Percentiles rank a stretch among this genome's conserved stretches.
Evolutionary conservation across 352 stramenopile species (phyloP).

Genomic region (Globisporangium cederbergense): DNA sequence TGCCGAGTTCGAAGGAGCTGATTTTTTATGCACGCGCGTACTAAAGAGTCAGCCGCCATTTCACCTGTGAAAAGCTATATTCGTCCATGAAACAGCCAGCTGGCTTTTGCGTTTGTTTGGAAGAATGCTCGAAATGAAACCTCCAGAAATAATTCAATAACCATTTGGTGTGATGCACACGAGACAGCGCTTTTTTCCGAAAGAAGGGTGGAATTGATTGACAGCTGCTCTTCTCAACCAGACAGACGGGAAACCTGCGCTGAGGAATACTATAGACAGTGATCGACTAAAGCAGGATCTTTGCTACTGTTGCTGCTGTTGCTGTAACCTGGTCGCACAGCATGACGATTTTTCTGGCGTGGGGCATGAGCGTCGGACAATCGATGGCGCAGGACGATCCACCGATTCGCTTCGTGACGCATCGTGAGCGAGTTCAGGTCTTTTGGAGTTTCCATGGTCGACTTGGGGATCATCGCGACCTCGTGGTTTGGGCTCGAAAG

Average conservation of each 20-base stretch:
- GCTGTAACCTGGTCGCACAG: background rate
- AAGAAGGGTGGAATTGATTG: constrained; percentile 6
- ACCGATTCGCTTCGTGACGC: too few relatives aligned
- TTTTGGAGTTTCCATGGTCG: too few relatives aligned
- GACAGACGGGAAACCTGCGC: background rate
- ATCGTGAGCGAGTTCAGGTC: too few relatives aligned
- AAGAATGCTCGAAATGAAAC: background rate
- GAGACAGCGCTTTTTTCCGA: background rate
- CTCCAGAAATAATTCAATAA: background rate
- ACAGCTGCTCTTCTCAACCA: constrained; percentile 1
- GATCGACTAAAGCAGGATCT: background rate
- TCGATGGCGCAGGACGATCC: too few relatives aligned
- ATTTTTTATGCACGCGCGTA: constrained; percentile 4
- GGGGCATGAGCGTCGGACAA: background rate
- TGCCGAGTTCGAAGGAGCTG: background rate
- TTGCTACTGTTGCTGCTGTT: background rate
- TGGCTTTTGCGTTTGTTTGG: background rate
- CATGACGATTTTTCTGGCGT: background rate
- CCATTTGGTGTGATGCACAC: background rate
- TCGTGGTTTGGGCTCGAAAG: too few relatives aligned
- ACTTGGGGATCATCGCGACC: too few relatives aligned
- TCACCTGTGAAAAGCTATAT: background rate
- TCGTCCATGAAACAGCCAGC: background rate
- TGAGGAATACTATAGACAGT: background rate
- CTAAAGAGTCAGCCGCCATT: constrained; percentile 4